phyloP scores from a whole-genome alignment of 352 stramenopile genomes.

The Peronospora belbahrii region DNA sequence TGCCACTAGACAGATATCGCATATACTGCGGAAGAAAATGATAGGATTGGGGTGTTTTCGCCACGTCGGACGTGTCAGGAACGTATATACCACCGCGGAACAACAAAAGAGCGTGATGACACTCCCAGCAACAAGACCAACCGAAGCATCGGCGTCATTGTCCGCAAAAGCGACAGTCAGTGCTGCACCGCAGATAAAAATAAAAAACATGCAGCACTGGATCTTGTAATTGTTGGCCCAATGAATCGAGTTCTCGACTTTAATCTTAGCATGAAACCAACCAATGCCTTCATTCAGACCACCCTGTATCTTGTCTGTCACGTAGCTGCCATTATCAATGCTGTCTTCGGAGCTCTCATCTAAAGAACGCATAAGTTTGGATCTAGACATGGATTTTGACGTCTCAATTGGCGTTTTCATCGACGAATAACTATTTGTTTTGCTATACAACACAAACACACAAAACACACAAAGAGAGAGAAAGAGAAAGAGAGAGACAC shows the following conservation, averaged over 20 bases:
- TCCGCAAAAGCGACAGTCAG: slow-evolving; percentile 54
- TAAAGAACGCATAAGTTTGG: slow-evolving; percentile 35
- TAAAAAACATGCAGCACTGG: slow-evolving; percentile 67
- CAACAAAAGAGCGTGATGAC: slow-evolving; percentile 75
- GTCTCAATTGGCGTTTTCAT: slow-evolving; percentile 51
- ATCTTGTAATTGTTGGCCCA: slow-evolving; percentile 88
- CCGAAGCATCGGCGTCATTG: slow-evolving; percentile 44
- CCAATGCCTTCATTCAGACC: slow-evolving; percentile 49
- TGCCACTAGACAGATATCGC: slow-evolving; percentile 71
- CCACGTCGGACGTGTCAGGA: slow-evolving; percentile 66
- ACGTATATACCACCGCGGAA: slow-evolving; percentile 69
- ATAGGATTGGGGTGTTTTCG: slow-evolving; percentile 84
- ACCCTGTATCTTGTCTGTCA: slow-evolving; percentile 50
- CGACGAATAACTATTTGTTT: slow-evolving; percentile 38
- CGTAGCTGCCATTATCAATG: slow-evolving; percentile 62
- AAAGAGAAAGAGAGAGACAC: not conserved
- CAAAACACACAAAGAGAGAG: no score
- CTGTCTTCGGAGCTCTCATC: slow-evolving; percentile 74
- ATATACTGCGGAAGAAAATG: slow-evolving; percentile 82
- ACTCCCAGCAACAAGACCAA: slow-evolving; percentile 66
- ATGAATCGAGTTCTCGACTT: slow-evolving; percentile 75
- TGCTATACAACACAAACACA: slow-evolving; percentile 7
- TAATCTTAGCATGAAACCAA: slow-evolving; percentile 85
- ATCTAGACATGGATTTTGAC: slow-evolving; percentile 22
- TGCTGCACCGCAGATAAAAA: slow-evolving; percentile 49